Base-by-base conservation (phyloP, 768 basidiomycete genomes). In the Boletus subcaerulescens region DNA sequence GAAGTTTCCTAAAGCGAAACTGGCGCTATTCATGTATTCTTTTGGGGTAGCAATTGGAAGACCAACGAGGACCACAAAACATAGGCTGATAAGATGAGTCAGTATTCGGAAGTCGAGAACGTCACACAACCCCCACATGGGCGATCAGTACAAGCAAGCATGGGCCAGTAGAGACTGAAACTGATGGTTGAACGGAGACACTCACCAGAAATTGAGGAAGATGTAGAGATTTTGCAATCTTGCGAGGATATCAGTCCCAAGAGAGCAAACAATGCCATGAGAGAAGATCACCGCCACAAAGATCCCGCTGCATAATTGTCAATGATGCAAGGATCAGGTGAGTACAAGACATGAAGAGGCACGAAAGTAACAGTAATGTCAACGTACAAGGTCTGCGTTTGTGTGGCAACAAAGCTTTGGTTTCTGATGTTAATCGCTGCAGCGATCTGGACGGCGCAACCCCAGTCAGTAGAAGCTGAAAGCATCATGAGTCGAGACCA, bases 161-260 rank as follows among this genome's bases (percentile, higher is more conserved):
- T 10, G 17, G 5, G 13, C 13, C 26, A 14, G 6, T 9, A 18
- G n/a, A n/a, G 26, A 32, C 26, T 29, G 14, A 2, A 33, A 33
- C 32, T 5, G 32, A 33, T 24, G 24, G 24, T 5, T 5, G 24
- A 53, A 45, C 14, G 2, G 11, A 54, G 33, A 48, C 6, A 73
- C 85, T 53, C 67, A 86, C 85, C 81, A 48, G 31, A 90, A 68
- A 63, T 91, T 91, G 40, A 91, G 74, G 18, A 80, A 58, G 18
- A 90, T 80, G 60, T 87, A 91, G 9, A 87, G 68, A 18, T 78
- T 83, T 65, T 92, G 90, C 15, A 91, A 62, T 29, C 87, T 76
- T 1, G 89, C 89, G 17, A 92, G 74, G 32, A 85, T 48, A 10
- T 74, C 65, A 2, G 89, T 89, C 14, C 81, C 87, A 13, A 90